Conservation (phyloP, 2,329 filamentous ascomycete species). For the Triangularia verruculosa region DNA sequence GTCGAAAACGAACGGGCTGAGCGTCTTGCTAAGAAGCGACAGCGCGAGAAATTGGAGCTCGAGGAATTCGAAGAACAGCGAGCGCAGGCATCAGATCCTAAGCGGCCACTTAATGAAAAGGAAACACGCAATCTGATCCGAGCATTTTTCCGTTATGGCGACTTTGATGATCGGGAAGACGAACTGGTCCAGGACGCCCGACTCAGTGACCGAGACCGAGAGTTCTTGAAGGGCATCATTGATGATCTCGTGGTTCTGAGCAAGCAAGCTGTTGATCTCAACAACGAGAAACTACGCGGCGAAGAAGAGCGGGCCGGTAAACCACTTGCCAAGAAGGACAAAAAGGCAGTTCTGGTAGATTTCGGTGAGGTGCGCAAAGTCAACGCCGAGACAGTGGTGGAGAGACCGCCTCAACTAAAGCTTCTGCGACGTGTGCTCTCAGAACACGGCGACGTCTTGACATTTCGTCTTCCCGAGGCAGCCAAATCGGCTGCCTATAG, state of each 20-base stretch:
- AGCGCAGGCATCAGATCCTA: constrained; percentile 74
- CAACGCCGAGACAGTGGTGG: constrained; percentile 92
- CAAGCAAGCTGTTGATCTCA: constrained; percentile 59
- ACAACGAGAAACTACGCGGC: constrained; percentile 69
- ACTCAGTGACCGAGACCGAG: constrained; percentile 74
- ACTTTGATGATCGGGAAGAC: constrained; percentile 80
- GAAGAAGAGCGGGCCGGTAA: constrained; percentile 83
- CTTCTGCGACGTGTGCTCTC: constrained; percentile 73
- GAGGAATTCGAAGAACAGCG: constrained; percentile 72
- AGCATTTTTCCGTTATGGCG: constrained; percentile 87
- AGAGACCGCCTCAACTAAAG: constrained; percentile 84
- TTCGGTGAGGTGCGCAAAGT: constrained; percentile 90
- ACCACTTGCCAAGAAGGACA: constrained; percentile 89
- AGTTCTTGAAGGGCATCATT: constrained; percentile 73
- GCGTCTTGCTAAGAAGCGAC: constrained; percentile 62
- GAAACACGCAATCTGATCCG: constrained; percentile 90
- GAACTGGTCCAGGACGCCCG: constrained; percentile 87
- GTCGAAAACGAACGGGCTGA: constrained; percentile 60
- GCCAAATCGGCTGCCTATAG: constrained; percentile 90
- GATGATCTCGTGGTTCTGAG: constrained; percentile 66
- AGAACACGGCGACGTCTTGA: constrained; percentile 66
- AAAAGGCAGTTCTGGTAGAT: constrained; percentile 94
- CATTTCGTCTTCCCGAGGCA: constrained; percentile 85
- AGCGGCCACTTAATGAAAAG: constrained; percentile 85
- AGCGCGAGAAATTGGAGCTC: constrained; percentile 65